Evolutionary conservation across 2,329 filamentous ascomycete species (phyloP).

Genomic region (Colletotrichum sp.): DNA sequence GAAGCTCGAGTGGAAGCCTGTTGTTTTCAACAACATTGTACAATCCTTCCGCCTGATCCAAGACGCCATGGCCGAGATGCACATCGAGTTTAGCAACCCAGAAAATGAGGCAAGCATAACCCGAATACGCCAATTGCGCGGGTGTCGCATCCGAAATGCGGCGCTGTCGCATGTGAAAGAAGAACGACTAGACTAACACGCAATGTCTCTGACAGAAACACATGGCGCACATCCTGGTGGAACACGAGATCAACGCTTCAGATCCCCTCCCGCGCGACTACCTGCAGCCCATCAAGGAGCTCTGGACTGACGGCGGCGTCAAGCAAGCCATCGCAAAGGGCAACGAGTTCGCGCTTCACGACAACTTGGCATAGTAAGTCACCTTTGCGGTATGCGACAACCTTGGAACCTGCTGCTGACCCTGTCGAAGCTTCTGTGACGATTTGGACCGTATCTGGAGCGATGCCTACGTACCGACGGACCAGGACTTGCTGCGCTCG

Average conservation of each 20-base stretch:
- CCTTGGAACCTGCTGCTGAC: not conserved
- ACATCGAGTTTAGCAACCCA: slow-evolving; percentile 77
- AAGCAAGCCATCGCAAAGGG: slow-evolving; percentile 89
- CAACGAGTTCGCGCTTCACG: slow-evolving; percentile 95
- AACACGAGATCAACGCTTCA: slow-evolving; percentile 82
- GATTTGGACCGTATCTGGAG: slow-evolving; percentile 78
- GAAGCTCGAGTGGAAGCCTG: slow-evolving; percentile 90
- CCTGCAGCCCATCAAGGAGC: slow-evolving; percentile 77
- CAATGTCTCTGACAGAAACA: slow-evolving; percentile 62
- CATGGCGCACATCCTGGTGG: slow-evolving; percentile 77
- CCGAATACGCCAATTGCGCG: slow-evolving; percentile 22
- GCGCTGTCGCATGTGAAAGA: not conserved
- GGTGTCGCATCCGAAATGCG: not conserved
- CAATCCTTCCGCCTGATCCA: slow-evolving; percentile 90
- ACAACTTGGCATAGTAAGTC: slow-evolving; percentile 90
- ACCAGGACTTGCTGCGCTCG: slow-evolving; percentile 93
- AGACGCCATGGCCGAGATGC: slow-evolving; percentile 88
- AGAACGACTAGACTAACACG: slow-evolving; percentile 26
- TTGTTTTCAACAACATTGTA: slow-evolving; percentile 94
- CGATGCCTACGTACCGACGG: slow-evolving; percentile 82
- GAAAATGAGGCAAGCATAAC: slow-evolving; percentile 73
- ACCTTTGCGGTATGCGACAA: not conserved
- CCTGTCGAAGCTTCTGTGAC: slow-evolving; percentile 74
- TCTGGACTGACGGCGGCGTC: slow-evolving; percentile 87
- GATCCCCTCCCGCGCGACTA: slow-evolving; percentile 82